Conservation (phyloP, 78 protist genomes). For the Dictyostelium capitatum region DNA sequence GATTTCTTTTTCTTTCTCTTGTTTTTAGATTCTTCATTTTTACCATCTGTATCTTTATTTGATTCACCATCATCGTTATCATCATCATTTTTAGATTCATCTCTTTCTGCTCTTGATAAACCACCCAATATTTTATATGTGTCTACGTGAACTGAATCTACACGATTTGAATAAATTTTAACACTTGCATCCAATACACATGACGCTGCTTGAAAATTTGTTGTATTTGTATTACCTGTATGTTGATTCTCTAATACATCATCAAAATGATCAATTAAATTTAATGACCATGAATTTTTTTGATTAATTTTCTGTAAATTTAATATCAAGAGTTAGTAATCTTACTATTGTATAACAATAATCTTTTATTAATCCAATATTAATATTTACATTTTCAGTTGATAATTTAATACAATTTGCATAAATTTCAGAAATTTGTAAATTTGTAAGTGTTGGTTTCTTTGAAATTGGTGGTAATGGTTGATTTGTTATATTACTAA, state of each 20-base stretch:
- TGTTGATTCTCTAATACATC: slow-evolving; percentile 29
- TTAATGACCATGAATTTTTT: slow-evolving; percentile 95
- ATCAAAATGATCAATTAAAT: slow-evolving; percentile 76
- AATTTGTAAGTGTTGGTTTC: slow-evolving; percentile 34
- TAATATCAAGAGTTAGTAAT: no score
- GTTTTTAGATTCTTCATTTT: slow-evolving; percentile 33
- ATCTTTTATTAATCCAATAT: neutral
- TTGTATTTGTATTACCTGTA: slow-evolving; percentile 17
- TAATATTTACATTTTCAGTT: slow-evolving; percentile 73
- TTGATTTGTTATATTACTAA: neutral
- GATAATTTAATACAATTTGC: slow-evolving; percentile 58
- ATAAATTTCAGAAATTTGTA: slow-evolving; percentile 79
- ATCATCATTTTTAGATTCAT: slow-evolving; percentile 41
- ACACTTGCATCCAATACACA: slow-evolving; percentile 95
- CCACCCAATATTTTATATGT: slow-evolving; percentile 92
- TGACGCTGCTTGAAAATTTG: slow-evolving; percentile 94
- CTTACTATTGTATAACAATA: neutral
- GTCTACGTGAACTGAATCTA: slow-evolving; percentile 94
- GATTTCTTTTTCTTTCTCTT: slow-evolving; percentile 33
- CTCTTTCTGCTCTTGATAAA: slow-evolving; percentile 68
- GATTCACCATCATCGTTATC: slow-evolving; percentile 42
- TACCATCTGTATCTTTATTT: slow-evolving; percentile 23
- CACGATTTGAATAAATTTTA: slow-evolving; percentile 95
- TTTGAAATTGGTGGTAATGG: neutral
- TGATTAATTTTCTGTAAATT: slow-evolving; percentile 94